Evolutionary conservation across 352 stramenopile genomes (phyloP).

Genomic region (Phytophthora quininea): DNA sequence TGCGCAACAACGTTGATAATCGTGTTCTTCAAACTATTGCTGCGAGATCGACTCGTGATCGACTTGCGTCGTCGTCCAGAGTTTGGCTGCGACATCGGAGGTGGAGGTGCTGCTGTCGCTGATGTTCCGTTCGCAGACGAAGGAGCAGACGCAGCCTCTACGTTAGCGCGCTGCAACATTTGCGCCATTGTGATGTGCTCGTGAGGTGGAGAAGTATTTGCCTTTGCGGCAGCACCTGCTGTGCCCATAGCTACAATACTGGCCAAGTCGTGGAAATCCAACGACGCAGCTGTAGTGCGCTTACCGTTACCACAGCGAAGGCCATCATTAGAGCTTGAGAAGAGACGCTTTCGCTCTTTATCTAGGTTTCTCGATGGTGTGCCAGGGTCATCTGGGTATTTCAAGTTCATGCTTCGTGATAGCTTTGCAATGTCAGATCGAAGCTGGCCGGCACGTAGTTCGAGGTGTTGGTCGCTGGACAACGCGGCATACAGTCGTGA

Average conservation of each 20-base stretch:
- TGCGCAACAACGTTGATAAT: conserved; percentile 70
- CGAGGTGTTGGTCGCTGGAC: conserved; percentile 62
- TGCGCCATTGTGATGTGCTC: conserved; percentile 44
- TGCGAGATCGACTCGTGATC: conserved; percentile 60
- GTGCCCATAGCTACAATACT: conserved; percentile 47
- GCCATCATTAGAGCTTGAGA: conserved; percentile 14
- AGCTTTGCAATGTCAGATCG: conserved; percentile 77
- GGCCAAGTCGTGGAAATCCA: conserved; percentile 60
- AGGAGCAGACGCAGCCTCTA: conserved; percentile 19
- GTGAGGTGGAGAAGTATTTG: conserved; percentile 20
- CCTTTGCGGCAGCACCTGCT: conserved; percentile 30
- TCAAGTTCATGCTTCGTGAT: conserved; percentile 75
- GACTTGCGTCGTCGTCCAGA: conserved; percentile 54
- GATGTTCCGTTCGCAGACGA: background rate
- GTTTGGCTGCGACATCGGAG: conserved; percentile 26
- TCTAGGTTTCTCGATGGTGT: conserved; percentile 30
- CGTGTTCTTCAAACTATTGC: conserved; percentile 71
- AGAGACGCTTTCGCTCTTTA: conserved; percentile 9
- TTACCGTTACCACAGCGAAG: conserved; percentile 18
- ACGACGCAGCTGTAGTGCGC: conserved; percentile 34
- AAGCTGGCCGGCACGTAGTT: conserved; percentile 66
- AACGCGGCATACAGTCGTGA: conserved; percentile 68
- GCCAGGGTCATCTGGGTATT: conserved; percentile 50
- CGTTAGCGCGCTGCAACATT: conserved; percentile 37
- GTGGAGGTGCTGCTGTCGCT: conserved; percentile 8